phyloP scores from a whole-genome alignment of 2,329 filamentous ascomycete genomes.

The Hypoxylon sp. region DNA sequence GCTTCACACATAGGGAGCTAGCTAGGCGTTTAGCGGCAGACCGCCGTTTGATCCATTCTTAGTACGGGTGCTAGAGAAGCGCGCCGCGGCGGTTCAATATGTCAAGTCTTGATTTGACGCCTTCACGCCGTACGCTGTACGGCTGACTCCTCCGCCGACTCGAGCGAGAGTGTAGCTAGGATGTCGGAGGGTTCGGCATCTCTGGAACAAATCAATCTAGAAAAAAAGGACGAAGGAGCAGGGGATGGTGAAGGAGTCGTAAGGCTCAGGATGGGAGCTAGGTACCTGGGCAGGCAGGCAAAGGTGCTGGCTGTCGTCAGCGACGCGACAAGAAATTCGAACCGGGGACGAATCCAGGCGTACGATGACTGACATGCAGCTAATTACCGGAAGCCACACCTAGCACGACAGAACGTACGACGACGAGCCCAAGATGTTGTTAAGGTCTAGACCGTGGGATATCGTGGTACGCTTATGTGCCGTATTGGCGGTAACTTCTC shows the following conservation, averaged over 20 bases:
- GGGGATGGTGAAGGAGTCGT: conserved; percentile 12
- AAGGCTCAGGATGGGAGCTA: background rate
- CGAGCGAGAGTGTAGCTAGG: background rate
- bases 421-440: conserved; percentile 6
- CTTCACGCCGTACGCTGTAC: background rate
- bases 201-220: conserved; percentile 1
- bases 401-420: conserved; percentile 13
- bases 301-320: conserved; percentile 1
- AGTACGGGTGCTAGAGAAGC: background rate
- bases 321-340: background rate
- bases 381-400: conserved; percentile 3
- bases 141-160: background rate
- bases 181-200: conserved; percentile 11
- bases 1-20: background rate
- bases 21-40: background rate
- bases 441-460: conserved; percentile 25
- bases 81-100: background rate
- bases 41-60: background rate
- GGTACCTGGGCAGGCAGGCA: too few species aligned
- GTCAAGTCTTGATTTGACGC: background rate
- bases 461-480: conserved; percentile 2
- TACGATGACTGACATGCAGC: conserved; percentile 15
- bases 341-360: background rate
- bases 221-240: conserved; percentile 8
- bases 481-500: conserved; percentile 15